A percentile compares a stretch with the other conserved stretches of the same genome.
These are phyloP conservation scores for Cyclotella distinguenda DNA, from an alignment of 108 stramenopile species.

Conservation along the genomic window DNA sequence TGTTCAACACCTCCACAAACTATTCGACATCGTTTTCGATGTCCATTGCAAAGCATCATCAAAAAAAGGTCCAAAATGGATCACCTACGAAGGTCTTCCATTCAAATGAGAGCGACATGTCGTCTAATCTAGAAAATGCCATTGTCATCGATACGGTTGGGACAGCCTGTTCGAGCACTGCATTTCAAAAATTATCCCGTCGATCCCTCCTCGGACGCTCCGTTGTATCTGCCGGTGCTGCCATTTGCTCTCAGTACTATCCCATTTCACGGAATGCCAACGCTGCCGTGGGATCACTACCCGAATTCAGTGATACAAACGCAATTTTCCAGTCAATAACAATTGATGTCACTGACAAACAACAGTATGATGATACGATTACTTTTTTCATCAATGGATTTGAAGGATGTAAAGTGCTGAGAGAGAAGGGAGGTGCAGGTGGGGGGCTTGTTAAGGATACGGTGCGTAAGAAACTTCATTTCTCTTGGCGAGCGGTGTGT, in stretches of 20 bases:
- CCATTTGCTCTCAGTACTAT: neutral
- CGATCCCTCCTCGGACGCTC: slow-evolving; percentile 1
- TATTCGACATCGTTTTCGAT: neutral
- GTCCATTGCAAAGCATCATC: neutral
- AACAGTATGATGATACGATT: slow-evolving; percentile 69
- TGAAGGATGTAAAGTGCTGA: slow-evolving; percentile 47
- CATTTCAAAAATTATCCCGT: too few species aligned
- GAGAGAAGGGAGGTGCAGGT: slow-evolving; percentile 25
- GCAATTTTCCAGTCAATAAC: slow-evolving; percentile 72
- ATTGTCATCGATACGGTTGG: too few species aligned
- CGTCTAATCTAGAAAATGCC: too few species aligned
- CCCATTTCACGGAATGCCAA: slow-evolving; percentile 8
- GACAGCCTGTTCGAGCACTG: too few species aligned
- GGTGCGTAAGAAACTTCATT: slow-evolving; percentile 16
- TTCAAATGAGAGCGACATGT: too few species aligned
- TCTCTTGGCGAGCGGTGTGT: neutral
- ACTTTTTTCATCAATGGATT: slow-evolving; percentile 63
- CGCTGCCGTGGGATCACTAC: slow-evolving; percentile 66
- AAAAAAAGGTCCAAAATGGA: too few species aligned
- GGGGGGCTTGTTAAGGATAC: slow-evolving; percentile 29
- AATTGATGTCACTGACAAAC: slow-evolving; percentile 62
- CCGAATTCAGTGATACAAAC: slow-evolving; percentile 65
- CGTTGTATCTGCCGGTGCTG: neutral
- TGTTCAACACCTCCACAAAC: neutral
- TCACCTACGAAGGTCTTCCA: too few species aligned